A percentile compares a stretch with the other conserved stretches of the same genome.
Evolutionary conservation across 2,329 filamentous ascomycete species (phyloP).

Genomic region (Lachnum nothofagi): DNA sequence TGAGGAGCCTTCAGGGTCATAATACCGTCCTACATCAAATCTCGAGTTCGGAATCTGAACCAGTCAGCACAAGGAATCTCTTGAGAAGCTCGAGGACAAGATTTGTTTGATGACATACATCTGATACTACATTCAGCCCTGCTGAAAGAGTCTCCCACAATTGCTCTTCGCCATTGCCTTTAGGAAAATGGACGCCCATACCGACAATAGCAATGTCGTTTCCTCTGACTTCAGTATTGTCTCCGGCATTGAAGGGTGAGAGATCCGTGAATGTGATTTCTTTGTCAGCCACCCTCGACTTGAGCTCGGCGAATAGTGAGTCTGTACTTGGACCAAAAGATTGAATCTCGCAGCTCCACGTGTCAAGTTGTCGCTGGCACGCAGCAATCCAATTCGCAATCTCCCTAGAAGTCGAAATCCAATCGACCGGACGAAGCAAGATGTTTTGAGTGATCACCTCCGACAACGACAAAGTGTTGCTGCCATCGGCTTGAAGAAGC

Average conservation of each 20-base stretch:
- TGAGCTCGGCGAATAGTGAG: neutral
- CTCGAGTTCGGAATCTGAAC: neutral
- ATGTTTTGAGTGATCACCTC: too few species aligned
- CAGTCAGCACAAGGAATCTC: too few species aligned
- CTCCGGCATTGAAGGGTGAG: neutral
- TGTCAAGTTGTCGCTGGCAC: too few species aligned
- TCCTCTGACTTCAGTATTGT: neutral
- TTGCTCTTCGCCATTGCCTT: neutral
- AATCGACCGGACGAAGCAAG: too few species aligned
- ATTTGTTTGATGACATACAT: neutral
- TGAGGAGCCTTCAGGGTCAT: neutral
- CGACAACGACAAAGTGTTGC: neutral
- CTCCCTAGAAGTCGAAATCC: too few species aligned
- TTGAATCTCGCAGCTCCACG: neutral
- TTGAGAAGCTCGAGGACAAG: too few species aligned
- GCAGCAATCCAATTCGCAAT: too few species aligned
- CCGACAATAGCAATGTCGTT: neutral
- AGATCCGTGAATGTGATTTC: neutral
- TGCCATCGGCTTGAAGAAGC: neutral
- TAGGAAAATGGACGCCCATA: neutral
- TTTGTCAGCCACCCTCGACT: neutral
- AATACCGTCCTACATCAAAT: neutral
- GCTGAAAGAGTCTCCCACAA: neutral
- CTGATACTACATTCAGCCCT: neutral
- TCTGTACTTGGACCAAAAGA: neutral